Evolutionary conservation across 2,329 filamentous ascomycete species (phyloP).

Genomic region (Diaporthe eres): DNA sequence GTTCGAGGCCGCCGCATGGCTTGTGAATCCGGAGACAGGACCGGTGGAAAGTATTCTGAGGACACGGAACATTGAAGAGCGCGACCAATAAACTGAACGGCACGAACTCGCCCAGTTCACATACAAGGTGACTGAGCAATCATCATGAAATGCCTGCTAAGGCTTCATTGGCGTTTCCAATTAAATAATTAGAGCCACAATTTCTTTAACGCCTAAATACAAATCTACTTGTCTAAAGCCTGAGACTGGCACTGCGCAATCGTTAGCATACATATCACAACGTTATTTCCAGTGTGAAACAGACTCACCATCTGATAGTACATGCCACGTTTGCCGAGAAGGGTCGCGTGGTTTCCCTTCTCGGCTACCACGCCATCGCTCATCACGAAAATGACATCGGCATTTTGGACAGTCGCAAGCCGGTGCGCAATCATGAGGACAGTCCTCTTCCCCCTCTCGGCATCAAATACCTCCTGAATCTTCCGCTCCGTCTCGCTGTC

Average conservation of each 20-base stretch:
- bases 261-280: background rate
- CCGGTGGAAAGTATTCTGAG: too few relatives aligned
- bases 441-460: slow-evolving; percentile 7
- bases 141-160: background rate
- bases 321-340: background rate
- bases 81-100: too few relatives aligned
- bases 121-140: background rate
- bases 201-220: background rate
- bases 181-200: background rate
- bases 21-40: too few relatives aligned
- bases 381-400: slow-evolving; percentile 15
- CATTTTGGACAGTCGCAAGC: slow-evolving; percentile 9
- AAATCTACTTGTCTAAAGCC: slow-evolving; percentile 3
- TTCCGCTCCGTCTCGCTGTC: slow-evolving; percentile 21
- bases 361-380: background rate
- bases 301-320: slow-evolving; percentile 21
- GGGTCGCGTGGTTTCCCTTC: slow-evolving; percentile 1
- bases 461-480: slow-evolving; percentile 14
- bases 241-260: background rate
- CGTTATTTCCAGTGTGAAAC: fast-evolving
- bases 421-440: slow-evolving; percentile 12
- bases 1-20: too few relatives aligned
- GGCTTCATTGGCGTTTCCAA: background rate
- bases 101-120: background rate
- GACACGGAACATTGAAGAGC: too few relatives aligned